Percentiles rank a stretch among this genome's conserved stretches.
Conservation (phyloP, 2,329 filamentous ascomycete genomes). For the Graphium sp. region DNA sequence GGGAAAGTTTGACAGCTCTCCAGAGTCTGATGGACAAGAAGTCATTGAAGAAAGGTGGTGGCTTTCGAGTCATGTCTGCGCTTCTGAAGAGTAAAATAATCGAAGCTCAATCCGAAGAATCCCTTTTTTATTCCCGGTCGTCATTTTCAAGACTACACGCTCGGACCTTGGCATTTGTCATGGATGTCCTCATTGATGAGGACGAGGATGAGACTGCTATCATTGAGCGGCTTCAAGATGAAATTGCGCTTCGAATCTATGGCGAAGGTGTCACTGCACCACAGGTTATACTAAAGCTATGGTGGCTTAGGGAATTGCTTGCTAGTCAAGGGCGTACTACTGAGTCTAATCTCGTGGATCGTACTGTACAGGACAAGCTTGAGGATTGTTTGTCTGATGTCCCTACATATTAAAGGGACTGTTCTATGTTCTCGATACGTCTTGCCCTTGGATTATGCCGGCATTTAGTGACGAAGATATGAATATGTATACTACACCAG, state of each 20-base stretch:
- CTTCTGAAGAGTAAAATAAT: slow-evolving; percentile 3
- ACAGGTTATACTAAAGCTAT: slow-evolving; percentile 7
- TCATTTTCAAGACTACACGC: slow-evolving; percentile 3
- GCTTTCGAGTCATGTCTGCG: neutral
- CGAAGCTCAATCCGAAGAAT: slow-evolving; percentile 1
- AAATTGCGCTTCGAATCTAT: slow-evolving; percentile 6
- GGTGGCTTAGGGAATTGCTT: slow-evolving; percentile 6
- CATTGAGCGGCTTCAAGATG: slow-evolving; percentile 3
- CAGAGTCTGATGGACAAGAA: neutral
- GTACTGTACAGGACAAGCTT: too few species aligned
- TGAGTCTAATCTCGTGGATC: neutral
- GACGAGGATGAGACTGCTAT: slow-evolving; percentile 4
- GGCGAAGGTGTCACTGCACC: slow-evolving; percentile 6
- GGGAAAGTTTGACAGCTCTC: neutral
- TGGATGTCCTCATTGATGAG: slow-evolving; percentile 4
- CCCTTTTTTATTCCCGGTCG: neutral
- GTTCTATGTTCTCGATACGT: too few species aligned
- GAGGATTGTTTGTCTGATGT: too few species aligned
- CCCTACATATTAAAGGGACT: too few species aligned
- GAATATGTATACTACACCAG: too few species aligned
- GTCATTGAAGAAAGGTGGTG: neutral
- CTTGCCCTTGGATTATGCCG: too few species aligned
- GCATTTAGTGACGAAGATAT: too few species aligned
- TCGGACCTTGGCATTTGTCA: slow-evolving; percentile 5
- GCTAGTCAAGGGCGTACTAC: neutral